Evolutionary conservation across 805 yeast species (phyloP).

Genomic region (Teunomyces pallodes): DNA sequence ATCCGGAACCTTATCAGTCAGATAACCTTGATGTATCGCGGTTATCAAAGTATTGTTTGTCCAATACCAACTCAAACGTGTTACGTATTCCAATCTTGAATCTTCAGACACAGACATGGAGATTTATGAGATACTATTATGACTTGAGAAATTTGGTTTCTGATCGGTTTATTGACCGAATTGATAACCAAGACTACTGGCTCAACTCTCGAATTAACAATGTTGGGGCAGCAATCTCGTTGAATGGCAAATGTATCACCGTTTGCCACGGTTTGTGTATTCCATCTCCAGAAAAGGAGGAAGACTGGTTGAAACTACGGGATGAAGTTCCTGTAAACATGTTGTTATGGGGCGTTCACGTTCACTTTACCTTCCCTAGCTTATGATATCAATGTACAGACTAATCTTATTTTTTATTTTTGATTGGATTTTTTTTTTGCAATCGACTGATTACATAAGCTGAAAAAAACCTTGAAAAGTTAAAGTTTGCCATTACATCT

Average conservation of each 20-base stretch:
- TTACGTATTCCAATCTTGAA: slow-evolving; percentile 36
- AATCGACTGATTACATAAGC: slow-evolving; percentile 1
- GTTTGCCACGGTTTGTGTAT: slow-evolving; percentile 36
- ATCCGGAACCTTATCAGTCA: slow-evolving; percentile 26
- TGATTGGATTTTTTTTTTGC: not conserved
- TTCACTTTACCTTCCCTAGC: slow-evolving; percentile 37
- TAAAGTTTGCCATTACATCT: slow-evolving; percentile 8
- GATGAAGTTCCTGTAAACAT: slow-evolving; percentile 16
- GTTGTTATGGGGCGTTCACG: slow-evolving; percentile 35
- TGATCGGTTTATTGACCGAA: slow-evolving; percentile 15
- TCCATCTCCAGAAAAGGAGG: slow-evolving; percentile 30
- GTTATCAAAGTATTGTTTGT: slow-evolving; percentile 27
- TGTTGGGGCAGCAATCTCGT: slow-evolving; percentile 30
- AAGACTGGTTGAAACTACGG: slow-evolving; percentile 20
- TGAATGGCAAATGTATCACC: slow-evolving; percentile 35
- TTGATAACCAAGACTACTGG: slow-evolving; percentile 10
- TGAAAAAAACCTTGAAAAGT: slow-evolving; percentile 4
- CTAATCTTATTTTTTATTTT: not conserved
- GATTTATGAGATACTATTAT: slow-evolving; percentile 32
- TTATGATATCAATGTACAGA: slow-evolving; percentile 14
- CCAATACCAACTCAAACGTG: slow-evolving; percentile 24
- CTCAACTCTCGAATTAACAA: slow-evolving; percentile 27
- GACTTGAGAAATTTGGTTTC: slow-evolving; percentile 27
- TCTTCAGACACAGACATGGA: slow-evolving; percentile 41
- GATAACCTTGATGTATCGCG: slow-evolving; percentile 35